phyloP scores from a whole-genome alignment of 805 yeast genomes.

The Brettanomyces anomalus region DNA sequence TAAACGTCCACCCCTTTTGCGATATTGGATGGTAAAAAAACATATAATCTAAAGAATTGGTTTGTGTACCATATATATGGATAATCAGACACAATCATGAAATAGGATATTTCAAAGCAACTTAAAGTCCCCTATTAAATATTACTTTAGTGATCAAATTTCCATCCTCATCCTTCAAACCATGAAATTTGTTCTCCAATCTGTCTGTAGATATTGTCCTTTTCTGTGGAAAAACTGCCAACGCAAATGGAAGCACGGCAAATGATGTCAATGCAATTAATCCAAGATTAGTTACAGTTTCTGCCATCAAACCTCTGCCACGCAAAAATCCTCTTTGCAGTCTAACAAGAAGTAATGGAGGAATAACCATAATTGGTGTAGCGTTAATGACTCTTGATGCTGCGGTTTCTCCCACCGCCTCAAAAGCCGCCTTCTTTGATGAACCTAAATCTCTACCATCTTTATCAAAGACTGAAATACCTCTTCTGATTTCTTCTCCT shows the following conservation, averaged over 20 bases:
- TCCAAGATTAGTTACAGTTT: conserved; percentile 73
- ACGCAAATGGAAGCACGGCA: conserved; percentile 84
- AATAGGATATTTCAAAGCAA: too few species aligned
- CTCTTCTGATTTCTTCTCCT: conserved; percentile 83
- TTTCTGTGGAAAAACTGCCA: conserved; percentile 92
- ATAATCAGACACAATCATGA: too few species aligned
- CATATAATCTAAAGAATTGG: not conserved
- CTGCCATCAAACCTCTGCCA: conserved; percentile 56
- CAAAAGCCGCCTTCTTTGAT: conserved; percentile 78
- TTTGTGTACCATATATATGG: too few species aligned
- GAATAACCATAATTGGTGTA: conserved; percentile 94
- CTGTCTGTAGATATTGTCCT: conserved; percentile 47
- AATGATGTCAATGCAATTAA: conserved; percentile 80
- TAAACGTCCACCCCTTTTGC: too few species aligned
- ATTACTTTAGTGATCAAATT: conserved; percentile 49
- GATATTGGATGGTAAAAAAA: not conserved
- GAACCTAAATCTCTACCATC: conserved; percentile 58
- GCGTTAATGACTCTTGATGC: conserved; percentile 92
- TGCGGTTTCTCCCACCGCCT: conserved; percentile 97
- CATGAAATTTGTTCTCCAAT: conserved; percentile 58
- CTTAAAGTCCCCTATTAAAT: conserved; percentile 89
- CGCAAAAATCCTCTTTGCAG: conserved; percentile 64
- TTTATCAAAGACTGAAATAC: conserved; percentile 62
- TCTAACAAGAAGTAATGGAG: conserved; percentile 76
- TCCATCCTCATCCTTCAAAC: conserved; percentile 56